phyloP scores from a whole-genome alignment of 768 basidiomycete species.

The Inosperma sp. region DNA sequence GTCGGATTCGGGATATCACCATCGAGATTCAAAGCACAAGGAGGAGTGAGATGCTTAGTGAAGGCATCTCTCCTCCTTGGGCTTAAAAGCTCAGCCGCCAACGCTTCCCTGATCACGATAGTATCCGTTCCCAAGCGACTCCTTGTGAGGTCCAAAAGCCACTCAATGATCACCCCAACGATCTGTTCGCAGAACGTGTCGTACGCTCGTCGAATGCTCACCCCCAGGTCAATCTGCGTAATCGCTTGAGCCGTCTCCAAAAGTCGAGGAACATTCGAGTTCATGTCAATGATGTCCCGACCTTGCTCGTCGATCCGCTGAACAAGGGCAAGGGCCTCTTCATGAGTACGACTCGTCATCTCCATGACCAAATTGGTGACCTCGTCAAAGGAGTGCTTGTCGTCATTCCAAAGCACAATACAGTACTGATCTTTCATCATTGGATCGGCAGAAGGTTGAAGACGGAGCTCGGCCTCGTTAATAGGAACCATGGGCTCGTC shows the following conservation, averaged over 20 bases:
- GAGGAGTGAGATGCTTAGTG: conserved; percentile 37
- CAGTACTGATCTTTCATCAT: conserved; percentile 77
- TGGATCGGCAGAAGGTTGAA: conserved; percentile 73
- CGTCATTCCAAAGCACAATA: conserved; percentile 92
- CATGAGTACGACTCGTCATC: conserved; percentile 44
- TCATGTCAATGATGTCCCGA: conserved; percentile 79
- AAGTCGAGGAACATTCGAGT: conserved; percentile 46
- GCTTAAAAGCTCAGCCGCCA: conserved; percentile 64
- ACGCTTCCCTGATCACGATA: conserved; percentile 63
- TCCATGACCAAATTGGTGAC: conserved; percentile 71
- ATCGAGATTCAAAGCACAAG: conserved; percentile 35
- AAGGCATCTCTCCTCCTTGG: conserved; percentile 52
- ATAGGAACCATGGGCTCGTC: conserved; percentile 67
- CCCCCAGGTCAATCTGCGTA: conserved; percentile 84
- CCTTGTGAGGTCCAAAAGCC: conserved; percentile 77
- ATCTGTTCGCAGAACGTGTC: conserved; percentile 90
- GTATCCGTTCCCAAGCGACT: conserved; percentile 65
- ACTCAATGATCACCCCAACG: conserved; percentile 77
- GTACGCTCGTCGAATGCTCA: conserved; percentile 81
- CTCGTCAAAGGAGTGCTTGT: conserved; percentile 92
- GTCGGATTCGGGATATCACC: conserved; percentile 47
- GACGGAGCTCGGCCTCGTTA: conserved; percentile 63
- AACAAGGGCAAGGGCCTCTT: conserved; percentile 54
- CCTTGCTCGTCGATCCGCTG: conserved; percentile 72
- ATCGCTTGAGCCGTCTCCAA: conserved; percentile 78